Evolutionary conservation across 306 rosid genomes (phyloP), one percentile per base, ranked within the genome.

Genomic region (Vigna angularis): DNA sequence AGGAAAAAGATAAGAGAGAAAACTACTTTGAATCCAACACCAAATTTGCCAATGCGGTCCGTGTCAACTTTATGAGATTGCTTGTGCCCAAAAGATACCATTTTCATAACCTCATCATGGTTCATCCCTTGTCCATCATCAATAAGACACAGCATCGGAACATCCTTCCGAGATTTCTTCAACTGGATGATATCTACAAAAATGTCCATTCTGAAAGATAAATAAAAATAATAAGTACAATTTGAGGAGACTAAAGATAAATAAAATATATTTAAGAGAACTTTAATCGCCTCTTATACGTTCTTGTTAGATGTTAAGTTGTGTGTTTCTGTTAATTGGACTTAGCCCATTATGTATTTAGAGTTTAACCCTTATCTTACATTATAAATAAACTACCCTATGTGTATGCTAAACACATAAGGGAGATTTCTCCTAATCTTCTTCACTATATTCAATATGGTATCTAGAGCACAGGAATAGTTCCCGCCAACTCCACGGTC

Each of bases 71-170:
- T 42, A 32, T 79, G 73, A 52, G 80, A 82, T 24, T 68, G 79
- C 36, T 84, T 88, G 72, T 86, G 91, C 22, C 89, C 91, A 73
- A 88, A 78, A 64, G 77, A 83, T 56, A 83, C 81, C 91, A 88
- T 88, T 72, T 66, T 81, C 75, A 86, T 52, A 69, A 88, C 52
- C 64, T 86, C 89, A 6, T 79, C 81, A 77, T 86, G 86, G 76
- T 66, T 80, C 91, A 88, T 88, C 70, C 91, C 91, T 7, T 69
- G 78, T 58, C 91, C 91, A 79, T 88, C 89, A 81, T 88, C 91
- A 79, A 84, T 79, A 38, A 88, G 55, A 18, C 85, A 86, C 67
- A 88, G 74, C 76, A 86, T 61, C 3, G 91, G 91, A 61, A 86
- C 78, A 68, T 73, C 61, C 75, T 81, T 79, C 36, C 76, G 78